phyloP scores from a whole-genome alignment of 441 rosid genomes.

The Capsella rubella region DNA sequence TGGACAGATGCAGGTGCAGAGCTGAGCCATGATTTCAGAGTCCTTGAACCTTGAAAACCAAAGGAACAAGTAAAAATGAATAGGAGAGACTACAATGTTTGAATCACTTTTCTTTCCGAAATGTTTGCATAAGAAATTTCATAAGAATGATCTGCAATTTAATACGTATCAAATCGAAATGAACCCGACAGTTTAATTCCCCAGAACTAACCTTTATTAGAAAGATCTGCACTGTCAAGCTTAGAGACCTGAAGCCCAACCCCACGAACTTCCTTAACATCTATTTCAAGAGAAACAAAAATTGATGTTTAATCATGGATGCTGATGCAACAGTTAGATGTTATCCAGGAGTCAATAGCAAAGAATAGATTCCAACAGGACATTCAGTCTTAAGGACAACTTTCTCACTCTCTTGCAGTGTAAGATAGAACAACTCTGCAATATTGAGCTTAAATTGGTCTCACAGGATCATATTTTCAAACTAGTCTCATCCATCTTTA shows the following conservation, averaged over 20 bases:
- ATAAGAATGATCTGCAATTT: slow-evolving; percentile 1
- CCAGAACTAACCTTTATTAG: slow-evolving; percentile 60
- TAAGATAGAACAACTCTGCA: background rate
- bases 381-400: slow-evolving; percentile 1
- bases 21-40: slow-evolving; percentile 78
- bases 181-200: slow-evolving; percentile 16
- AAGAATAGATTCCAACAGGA: background rate
- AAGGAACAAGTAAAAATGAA: slow-evolving; percentile 33
- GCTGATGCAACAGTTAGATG: slow-evolving; percentile 20
- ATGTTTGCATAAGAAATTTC: background rate
- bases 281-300: slow-evolving; percentile 45
- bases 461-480: slow-evolving; percentile 23
- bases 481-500: slow-evolving; percentile 18
- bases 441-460: slow-evolving; percentile 1
- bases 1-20: slow-evolving; percentile 55
- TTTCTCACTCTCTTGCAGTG: background rate
- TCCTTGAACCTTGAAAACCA: slow-evolving; percentile 61
- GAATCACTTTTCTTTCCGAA: background rate
- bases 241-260: slow-evolving; percentile 96
- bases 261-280: slow-evolving; percentile 91
- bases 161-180: slow-evolving; percentile 9
- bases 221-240: slow-evolving; percentile 74
- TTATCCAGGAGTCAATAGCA: slow-evolving; percentile 8
- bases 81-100: slow-evolving; percentile 17
- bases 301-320: slow-evolving; percentile 7